Base-by-base conservation (phyloP, 805 yeast species). In the Wickerhamomyces alni region DNA sequence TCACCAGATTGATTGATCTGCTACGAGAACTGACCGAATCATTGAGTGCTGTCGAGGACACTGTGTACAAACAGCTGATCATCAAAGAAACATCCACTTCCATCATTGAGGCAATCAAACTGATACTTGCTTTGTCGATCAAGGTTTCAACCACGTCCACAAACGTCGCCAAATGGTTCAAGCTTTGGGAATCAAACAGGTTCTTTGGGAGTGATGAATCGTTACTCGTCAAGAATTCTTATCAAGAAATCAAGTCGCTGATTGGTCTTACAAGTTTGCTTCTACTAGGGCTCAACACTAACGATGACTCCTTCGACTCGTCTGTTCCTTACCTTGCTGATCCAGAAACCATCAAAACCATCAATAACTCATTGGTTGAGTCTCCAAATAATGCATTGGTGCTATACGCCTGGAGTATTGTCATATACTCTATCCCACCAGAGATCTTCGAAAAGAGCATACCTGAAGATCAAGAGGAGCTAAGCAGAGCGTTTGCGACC, bases 361-460 rank as follows among this genome's bases (percentile, higher is more conserved):
- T 78, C 19, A 70, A 76, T 39, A 54, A 59, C 1, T 48, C 62
- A 4, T 54, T 80, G 15, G 39, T 61, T 5, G 52, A 59, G 9
- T 51, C 70, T 1, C 57, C 63, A 11, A 42, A 59, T 2, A 74
- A 74, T 44, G 62, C 84, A 2, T 55, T 82, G 10, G 62, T 80
- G 1, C 55, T 76, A 33, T 82, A 81, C 52, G 71, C 77, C 17
- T 84, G 91, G 91, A 73, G 85, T 24, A 72, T 81, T 12, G 57
- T 79, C 10, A 54, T 79, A 10, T 75, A 75, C 47, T 62, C 80
- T 17, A 39, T 55, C 8, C 77, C 79, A 43, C 65, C 66, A 8
- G 62, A 69, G 17, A 51, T 72, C 3, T 50, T 73, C n/a, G 68
- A 67, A 33, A 72, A 70, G 30, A 52, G 52, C 16, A 61, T 67